Base-by-base conservation (phyloP, 345 rosid genomes). In the Camelina hispida region DNA sequence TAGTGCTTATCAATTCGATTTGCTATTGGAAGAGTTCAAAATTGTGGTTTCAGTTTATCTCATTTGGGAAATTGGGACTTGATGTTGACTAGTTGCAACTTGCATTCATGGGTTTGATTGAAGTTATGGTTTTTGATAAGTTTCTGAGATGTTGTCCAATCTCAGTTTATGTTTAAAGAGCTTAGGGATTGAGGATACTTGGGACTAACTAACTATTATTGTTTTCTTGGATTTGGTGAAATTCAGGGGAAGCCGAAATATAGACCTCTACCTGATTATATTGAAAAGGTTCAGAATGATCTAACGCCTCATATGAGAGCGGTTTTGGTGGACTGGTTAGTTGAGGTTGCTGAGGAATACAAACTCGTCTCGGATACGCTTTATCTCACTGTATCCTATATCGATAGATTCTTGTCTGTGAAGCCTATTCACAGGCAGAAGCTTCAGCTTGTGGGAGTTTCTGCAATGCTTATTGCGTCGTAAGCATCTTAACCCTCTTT, bases 381-480 rank as follows among this genome's bases (percentile, higher is more conserved):
- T 13, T 82, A 87, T 65, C 88, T 86, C 37, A 74, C 85, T 1
- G 54, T 88, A 25, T 66, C 83, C 4, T 85, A 85, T 65, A 37
- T 87, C 10, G 94, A 91, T 53, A 73, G 86, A 74, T 91, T 75
- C 73, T 75, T 91, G 43, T 88, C 94, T 11, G 14, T 9, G n/a
- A 83, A 73, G 74, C 62, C 63, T 23, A 58, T 85, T 42, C 78
- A 82, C 13, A 78, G 88, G 18, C 85, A 91, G 68, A 88, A 47
- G 32, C 92, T 91, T 69, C 90, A 84, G 80, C 83, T 91, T 2
- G 83, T 91, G 22, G 94, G 97, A 30, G 89, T 88, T 77, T 84
- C 94, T 57, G 78, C 92, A 2, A 88, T 88, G 97, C 92, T 88
- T 52, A 86, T 91, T 78, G 91, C 97, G 54, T 85, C 89, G 91